Base-by-base conservation (phyloP, 345 rosid species). In the Eucalyptus victrix region DNA sequence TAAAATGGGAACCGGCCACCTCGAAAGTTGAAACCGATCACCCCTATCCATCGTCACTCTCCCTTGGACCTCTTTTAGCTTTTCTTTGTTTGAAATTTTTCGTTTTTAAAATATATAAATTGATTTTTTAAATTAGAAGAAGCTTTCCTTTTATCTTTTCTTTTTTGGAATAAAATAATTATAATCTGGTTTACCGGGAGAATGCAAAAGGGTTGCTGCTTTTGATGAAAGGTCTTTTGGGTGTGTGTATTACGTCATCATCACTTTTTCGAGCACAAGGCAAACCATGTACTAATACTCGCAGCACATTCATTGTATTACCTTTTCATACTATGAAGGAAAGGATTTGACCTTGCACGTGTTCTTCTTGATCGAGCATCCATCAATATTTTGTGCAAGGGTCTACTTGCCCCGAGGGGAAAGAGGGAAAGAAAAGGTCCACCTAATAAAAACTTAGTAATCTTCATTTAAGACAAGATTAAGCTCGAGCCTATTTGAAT, bases 1-100 rank as follows among this genome's bases (percentile, higher is more conserved):
- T 30, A 60, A 28, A 16, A 12, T 60, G 1, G 32, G 67, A 60
- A 60, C 2, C 8, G 17, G 3, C 32, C 62, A 56, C 6, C 30
- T 56, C 1, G 16, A 12, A 12, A 28, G 16, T 60, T 60, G 16
- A 0, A 60, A 12, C 5, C 4, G 1, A 4, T 6, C 32, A 60
- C 34, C 15, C 56, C 56, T 53, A 37, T 72, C 81, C 28, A 76
- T 40, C 28, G 2, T 76, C 47, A 40, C 47, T 76, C 83, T 12
- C 8, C 5, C 14, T 11, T 10, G 83, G 9, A 37, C 9, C 47
- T 37, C 47, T 11, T 76, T 40, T 40, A 21, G 28, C 47, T 18
- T 76, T n/a, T 56, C 40, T 34, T 69, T 9, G 21, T n/a, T 32
- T 7, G 18, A 62, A 30, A 8, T 8, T 16, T 16, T 0, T 67